Evolutionary conservation across 1,284 basidiomycete species (phyloP), one percentile per base, ranked within the genome.

Genomic region (Inonotus hispidus): DNA sequence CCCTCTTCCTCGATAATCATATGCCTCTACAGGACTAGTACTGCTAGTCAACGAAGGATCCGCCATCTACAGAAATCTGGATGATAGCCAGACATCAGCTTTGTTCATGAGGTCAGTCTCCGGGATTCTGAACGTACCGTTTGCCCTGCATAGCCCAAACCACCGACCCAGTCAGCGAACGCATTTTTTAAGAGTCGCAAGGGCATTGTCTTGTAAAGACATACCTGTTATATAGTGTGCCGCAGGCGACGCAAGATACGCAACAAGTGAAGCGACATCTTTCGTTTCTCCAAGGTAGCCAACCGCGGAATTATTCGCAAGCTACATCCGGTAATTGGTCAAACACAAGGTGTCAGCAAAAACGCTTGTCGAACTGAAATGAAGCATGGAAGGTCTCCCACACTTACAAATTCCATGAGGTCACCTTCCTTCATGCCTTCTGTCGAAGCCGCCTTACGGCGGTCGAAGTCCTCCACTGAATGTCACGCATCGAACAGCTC

Each of bases 181-280:
- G 19, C 8, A 49, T 25, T 14, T 19, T 23, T 14, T 4, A 32
- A n/a, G n/a, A n/a, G n/a, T n/a, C n/a, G n/a, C n/a, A n/a, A n/a
- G n/a, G n/a, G 32, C 32, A 32, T 8, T 8, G 32, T 32, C 32
- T 3, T 32, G 8, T 4, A 4, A 8, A 32, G 32, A 57, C 66
- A 23, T 37, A 66, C 66, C 67, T 1, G 66, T 68, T 19, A 67
- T 63, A 37, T 65, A 68, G 2, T 58, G 60, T 13, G 67, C 58
- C 14, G 59, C 63, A 23, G 65, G 63, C 4, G 65, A 66, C 8
- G 58, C 64, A 8, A 68, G 29, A 35, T 64, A 67, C 3, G 65
- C 63, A 8, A 67, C 65, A 13, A 65, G 57, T 6, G 56, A 62
- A 14, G 64, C 65, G 7, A 66, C 43, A n/a, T 66, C 60, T 14